Percentiles rank a stretch among this genome's conserved stretches.
Conservation (phyloP, 768 basidiomycete genomes). For the Leucocoprinus birnbaumii region DNA sequence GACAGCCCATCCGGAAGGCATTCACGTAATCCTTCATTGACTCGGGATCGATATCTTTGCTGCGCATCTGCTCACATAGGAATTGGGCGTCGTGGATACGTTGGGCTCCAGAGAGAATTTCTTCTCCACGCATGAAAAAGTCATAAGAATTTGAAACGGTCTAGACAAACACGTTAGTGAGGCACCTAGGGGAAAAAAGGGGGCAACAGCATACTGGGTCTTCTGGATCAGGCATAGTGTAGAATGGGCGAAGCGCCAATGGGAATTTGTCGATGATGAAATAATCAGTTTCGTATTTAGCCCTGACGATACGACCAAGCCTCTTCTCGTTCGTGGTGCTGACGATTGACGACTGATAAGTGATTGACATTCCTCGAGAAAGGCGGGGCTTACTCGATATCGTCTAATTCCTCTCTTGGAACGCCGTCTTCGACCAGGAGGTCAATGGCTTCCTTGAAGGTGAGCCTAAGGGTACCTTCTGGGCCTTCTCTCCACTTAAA, state of each 20-base stretch:
- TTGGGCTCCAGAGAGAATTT: slow-evolving; percentile 97
- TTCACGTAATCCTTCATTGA: slow-evolving; percentile 92
- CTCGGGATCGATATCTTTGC: slow-evolving; percentile 85
- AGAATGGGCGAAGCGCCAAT: slow-evolving; percentile 92
- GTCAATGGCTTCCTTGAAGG: slow-evolving; percentile 85
- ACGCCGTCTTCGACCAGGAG: slow-evolving; percentile 87
- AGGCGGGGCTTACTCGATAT: slow-evolving; percentile 68
- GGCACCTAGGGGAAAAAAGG: not conserved
- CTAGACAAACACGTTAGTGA: slow-evolving; percentile 31
- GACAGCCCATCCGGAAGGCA: slow-evolving; percentile 91
- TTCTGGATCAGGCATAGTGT: slow-evolving; percentile 96
- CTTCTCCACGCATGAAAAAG: slow-evolving; percentile 99
- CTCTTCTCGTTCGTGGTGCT: slow-evolving; percentile 96
- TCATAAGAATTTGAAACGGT: slow-evolving; percentile 97
- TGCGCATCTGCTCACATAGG: slow-evolving; percentile 80
- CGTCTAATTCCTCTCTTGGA: slow-evolving; percentile 73
- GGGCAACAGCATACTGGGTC: slow-evolving; percentile 71
- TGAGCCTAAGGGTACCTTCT: slow-evolving; percentile 82
- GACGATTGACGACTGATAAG: slow-evolving; percentile 8
- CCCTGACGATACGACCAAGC: slow-evolving; percentile 85
- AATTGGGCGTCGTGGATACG: slow-evolving; percentile 90
- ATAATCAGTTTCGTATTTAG: slow-evolving; percentile 96
- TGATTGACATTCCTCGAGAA: not conserved
- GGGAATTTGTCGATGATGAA: slow-evolving; percentile 99
- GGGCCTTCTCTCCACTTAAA: slow-evolving; percentile 94